These are phyloP conservation scores for Ceratocystis cubensis DNA, from an alignment of 2,329 filamentous ascomycete species.

Conservation along the genomic window DNA sequence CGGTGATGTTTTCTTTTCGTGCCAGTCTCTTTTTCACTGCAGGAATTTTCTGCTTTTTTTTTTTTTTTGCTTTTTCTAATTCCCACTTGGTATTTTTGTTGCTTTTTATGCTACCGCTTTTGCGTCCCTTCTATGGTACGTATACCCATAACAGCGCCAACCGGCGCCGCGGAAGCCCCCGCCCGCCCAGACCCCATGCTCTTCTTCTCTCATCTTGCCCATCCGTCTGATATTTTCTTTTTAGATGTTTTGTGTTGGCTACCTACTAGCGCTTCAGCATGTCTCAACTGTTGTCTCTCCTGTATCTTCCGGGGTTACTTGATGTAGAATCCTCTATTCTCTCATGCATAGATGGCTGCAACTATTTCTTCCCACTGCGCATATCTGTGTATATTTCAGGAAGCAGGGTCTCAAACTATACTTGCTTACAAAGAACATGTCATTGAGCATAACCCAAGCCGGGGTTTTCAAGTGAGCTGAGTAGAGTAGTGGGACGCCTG, in stretches of 20 bases:
- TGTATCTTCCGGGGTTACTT: neutral
- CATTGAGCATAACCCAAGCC: too few relatives aligned
- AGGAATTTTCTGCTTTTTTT: neutral
- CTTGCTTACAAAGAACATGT: too few relatives aligned
- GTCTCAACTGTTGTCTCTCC: neutral
- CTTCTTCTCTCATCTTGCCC: neutral
- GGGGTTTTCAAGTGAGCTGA: neutral
- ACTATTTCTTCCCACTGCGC: too few relatives aligned
- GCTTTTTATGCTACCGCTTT: neutral
- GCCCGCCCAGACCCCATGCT: neutral
- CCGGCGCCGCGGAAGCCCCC: too few relatives aligned
- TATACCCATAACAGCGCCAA: too few relatives aligned
- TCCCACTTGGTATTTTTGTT: neutral
- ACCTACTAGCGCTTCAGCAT: neutral
- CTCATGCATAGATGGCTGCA: too few relatives aligned
- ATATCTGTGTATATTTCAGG: too few relatives aligned
- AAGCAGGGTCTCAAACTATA: too few relatives aligned
- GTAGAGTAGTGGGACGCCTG: neutral
- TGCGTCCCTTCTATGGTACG: neutral
- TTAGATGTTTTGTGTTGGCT: neutral
- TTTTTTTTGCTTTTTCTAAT: neutral
- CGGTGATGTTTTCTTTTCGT: neutral
- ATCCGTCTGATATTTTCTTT: conserved; percentile 3
- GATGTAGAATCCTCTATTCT: too few relatives aligned
- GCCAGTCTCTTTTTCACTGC: neutral